These are phyloP conservation scores for Thalassiosira exigua DNA, from an alignment of 352 stramenopile genomes.

Conservation along the genomic window DNA sequence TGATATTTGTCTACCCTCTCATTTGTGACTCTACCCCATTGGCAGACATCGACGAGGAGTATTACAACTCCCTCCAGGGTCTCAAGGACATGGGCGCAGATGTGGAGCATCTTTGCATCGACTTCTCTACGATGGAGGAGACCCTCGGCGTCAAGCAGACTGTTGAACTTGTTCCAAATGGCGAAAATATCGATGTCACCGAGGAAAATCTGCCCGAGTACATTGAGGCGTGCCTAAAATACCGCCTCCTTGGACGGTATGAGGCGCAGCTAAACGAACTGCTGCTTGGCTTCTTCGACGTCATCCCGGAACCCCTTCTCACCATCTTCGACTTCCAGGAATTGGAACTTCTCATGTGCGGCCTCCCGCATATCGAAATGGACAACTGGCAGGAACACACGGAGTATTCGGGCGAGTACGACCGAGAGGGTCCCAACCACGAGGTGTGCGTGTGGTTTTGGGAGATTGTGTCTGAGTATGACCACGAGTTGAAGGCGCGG, in stretches of 20 bases:
- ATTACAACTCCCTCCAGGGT: slow-evolving; percentile 77
- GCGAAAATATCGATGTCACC: slow-evolving; percentile 91
- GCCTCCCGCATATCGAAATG: slow-evolving; percentile 91
- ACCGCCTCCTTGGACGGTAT: slow-evolving; percentile 92
- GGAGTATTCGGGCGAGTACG: slow-evolving; percentile 76
- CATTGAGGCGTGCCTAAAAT: slow-evolving; percentile 92
- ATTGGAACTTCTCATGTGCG: slow-evolving; percentile 97
- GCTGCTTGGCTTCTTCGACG: slow-evolving; percentile 92
- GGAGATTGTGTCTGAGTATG: slow-evolving; percentile 90
- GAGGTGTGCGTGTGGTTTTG: slow-evolving; percentile 96
- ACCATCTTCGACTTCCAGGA: slow-evolving; percentile 99
- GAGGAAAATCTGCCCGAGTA: slow-evolving; percentile 97
- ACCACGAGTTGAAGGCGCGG: slow-evolving; percentile 91
- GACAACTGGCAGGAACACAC: slow-evolving; percentile 93
- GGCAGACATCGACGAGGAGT: slow-evolving; percentile 74
- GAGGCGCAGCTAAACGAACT: slow-evolving; percentile 88
- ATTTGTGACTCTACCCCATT: too few relatives aligned
- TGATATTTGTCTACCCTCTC: too few relatives aligned
- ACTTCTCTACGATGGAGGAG: slow-evolving; percentile 88
- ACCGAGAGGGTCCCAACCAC: slow-evolving; percentile 78
- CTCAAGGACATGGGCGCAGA: slow-evolving; percentile 71
- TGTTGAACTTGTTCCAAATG: slow-evolving; percentile 91
- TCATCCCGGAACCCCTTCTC: slow-evolving; percentile 94
- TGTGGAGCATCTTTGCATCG: slow-evolving; percentile 76
- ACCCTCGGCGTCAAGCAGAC: slow-evolving; percentile 80